These are phyloP conservation scores for Sporisorium sorghi DNA, from an alignment of 1,284 basidiomycete species.

Conservation along the genomic window DNA sequence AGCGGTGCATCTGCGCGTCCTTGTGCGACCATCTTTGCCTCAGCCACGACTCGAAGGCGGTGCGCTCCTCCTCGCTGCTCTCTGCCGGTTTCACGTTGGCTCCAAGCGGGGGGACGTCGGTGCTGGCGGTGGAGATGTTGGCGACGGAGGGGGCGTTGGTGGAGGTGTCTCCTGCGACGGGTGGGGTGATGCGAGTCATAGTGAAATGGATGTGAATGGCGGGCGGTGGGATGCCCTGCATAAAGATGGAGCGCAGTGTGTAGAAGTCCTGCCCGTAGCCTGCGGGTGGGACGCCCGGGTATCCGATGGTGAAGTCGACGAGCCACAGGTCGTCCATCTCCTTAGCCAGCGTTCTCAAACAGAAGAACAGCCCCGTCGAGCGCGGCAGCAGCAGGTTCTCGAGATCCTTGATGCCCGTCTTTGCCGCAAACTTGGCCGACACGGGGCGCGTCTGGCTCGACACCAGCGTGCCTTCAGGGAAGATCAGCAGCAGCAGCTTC, in stretches of 20 bases:
- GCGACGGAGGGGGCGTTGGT: slow-evolving; percentile 18
- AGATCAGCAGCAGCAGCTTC: slow-evolving; percentile 61
- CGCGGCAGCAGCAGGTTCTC: slow-evolving; percentile 84
- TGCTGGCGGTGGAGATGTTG: slow-evolving; percentile 7
- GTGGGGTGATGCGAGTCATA: slow-evolving; percentile 29
- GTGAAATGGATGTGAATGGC: slow-evolving; percentile 78
- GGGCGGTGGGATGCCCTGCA: slow-evolving; percentile 84
- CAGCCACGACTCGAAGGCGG: slow-evolving; percentile 85
- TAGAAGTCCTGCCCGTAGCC: slow-evolving; percentile 83
- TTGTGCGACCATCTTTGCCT: slow-evolving; percentile 84
- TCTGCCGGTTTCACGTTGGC: slow-evolving; percentile 28
- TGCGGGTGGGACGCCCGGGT: slow-evolving; percentile 78
- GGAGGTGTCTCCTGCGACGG: slow-evolving; percentile 18
- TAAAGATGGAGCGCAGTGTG: slow-evolving; percentile 86
- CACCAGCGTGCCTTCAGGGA: slow-evolving; percentile 64
- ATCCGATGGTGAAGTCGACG: slow-evolving; percentile 80
- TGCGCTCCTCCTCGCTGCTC: slow-evolving; percentile 77
- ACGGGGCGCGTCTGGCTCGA: slow-evolving; percentile 53
- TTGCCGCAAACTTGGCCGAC: slow-evolving; percentile 61
- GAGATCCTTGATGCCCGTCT: slow-evolving; percentile 76
- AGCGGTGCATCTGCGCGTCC: slow-evolving; percentile 79
- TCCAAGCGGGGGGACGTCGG: slow-evolving; percentile 38
- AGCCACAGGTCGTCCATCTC: slow-evolving; percentile 82
- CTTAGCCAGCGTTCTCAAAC: slow-evolving; percentile 81
- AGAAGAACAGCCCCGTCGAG: slow-evolving; percentile 88